Evolutionary conservation across 2,329 filamentous ascomycete species (phyloP).

Genomic region (Colletotrichum sp.): DNA sequence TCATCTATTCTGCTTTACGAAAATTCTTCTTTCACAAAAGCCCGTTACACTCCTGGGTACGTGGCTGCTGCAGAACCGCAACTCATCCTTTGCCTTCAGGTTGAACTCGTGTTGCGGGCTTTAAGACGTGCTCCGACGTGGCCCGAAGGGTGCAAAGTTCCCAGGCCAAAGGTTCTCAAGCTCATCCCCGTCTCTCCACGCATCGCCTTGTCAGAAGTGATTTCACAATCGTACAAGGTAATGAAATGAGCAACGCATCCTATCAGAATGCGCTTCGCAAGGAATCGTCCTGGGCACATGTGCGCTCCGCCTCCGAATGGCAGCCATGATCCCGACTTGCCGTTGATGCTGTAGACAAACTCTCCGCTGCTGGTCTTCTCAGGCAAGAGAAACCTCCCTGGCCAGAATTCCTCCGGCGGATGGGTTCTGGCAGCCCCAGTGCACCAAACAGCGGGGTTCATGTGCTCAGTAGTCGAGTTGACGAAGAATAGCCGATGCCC

Average conservation of each 20-base stretch:
- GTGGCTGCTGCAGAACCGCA: background rate
- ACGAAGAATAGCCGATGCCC: background rate
- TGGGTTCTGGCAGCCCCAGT: background rate
- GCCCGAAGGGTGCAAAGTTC: background rate
- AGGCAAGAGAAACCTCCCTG: background rate
- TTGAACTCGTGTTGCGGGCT: background rate
- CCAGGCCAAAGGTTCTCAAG: background rate
- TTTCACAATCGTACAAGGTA: background rate
- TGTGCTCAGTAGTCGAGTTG: background rate
- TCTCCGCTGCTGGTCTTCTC: background rate
- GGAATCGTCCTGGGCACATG: background rate
- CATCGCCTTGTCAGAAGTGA: background rate
- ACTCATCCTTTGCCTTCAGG: background rate
- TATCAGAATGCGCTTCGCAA: background rate
- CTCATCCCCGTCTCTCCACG: background rate
- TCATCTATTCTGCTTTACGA: background rate
- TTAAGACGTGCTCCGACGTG: background rate
- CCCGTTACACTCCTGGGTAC: background rate
- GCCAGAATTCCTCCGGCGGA: background rate
- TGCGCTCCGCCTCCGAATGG: background rate
- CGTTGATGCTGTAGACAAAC: background rate
- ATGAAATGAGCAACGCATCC: background rate
- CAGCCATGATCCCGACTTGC: background rate
- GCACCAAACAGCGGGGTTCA: background rate
- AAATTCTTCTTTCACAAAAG: background rate